Evolutionary conservation across 2,329 filamentous ascomycete genomes (phyloP), one percentile per base, ranked within the genome.

Genomic region (Diaporthe helianthi): DNA sequence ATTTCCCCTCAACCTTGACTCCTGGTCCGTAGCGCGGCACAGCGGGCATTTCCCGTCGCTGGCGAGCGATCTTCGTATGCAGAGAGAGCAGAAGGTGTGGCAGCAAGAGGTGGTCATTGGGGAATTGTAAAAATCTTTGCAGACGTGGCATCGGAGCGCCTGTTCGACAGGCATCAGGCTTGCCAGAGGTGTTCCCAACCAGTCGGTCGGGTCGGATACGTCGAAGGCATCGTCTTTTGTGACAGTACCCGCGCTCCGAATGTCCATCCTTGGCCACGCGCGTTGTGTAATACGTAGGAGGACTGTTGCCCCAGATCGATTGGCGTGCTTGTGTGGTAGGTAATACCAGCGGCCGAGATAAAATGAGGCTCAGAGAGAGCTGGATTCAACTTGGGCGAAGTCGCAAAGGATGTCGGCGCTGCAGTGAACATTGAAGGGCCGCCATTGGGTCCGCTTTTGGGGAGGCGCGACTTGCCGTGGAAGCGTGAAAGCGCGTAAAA

Each of bases 1-100:
- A 78, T 98, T 98, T 55, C 91, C 90, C 69, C 94, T 87, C 74
- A 99, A 78, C 78, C 93, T 96, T 71, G 93, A 86, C 77, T 95
- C 93, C 78, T 98, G 94, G 73, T 97, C 93, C 0, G 84, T 80
- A 7, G 88, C 83, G 64, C 93, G 90, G 80, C 96, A 99, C 1
- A 93, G 84, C 0, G 96, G 96, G 75, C 96, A 99, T 79, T 92
- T 94, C 10, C 93, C 92, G 73, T 98, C 94, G 38, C 88, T 86
- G 2, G 91, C 90, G 0, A 99, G 85, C 71, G 92, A 93, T 72
- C 94, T 87, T 36, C 96, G 92, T 78, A 99, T 98, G 79, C 96
- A 99, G 66, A 97, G 83, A 8, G 95, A 98, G 84, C 96, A 99
- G 77, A 99, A 99, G 0, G 96, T 98, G 78, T 99, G 96, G 66